Base-by-base conservation (phyloP, 1,284 basidiomycete genomes). In the Kwoniella shivajii region DNA sequence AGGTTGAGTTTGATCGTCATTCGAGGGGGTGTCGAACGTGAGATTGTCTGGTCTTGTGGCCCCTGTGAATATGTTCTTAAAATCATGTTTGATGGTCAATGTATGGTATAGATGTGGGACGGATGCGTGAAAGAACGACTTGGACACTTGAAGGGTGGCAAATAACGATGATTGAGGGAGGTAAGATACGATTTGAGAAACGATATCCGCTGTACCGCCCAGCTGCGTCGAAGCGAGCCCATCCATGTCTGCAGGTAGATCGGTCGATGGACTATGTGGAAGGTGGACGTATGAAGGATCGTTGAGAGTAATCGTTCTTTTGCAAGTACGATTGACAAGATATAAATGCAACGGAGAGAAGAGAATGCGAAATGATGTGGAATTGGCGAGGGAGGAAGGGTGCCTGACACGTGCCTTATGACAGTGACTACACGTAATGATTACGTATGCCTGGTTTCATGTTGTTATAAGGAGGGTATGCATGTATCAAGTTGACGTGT, bases 61-160 rank as follows among this genome's bases (percentile, higher is more conserved):
- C 2, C 51, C 51, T 16, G 30, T 18, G 31, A 44, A 53, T 27
- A 53, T 45, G n/a, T 53, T 36, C 22, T 34, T 37, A 6, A 18
- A 13, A 16, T 24, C 33, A 22, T 11, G 31, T 1, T 18, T 6
- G 30, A 59, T 41, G 18, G 30, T 20, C 5, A 59, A 16, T 3
- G 42, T 33, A 29, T 47, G 51, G 33, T 57, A 60, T 22, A 54
- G 45, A 18, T 46, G 24, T 2, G 54, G 50, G 6, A 48, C 55
- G 10, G 51, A n/a, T 2, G 50, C 18, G 33, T 57, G 50, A 43
- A 60, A 57, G 44, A 57, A 60, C 18, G 42, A n/a, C 20, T 51
- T 49, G 14, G 46, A 57, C 4, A 55, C 51, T 11, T 53, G 48
- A 4, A 60, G 50, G 13, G 50, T 50, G 29, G 41, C 13, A 36